Percentiles rank a stretch among this genome's conserved stretches.
phyloP scores from a whole-genome alignment of 2,329 filamentous ascomycete genomes.

The Phoma herbarum region DNA sequence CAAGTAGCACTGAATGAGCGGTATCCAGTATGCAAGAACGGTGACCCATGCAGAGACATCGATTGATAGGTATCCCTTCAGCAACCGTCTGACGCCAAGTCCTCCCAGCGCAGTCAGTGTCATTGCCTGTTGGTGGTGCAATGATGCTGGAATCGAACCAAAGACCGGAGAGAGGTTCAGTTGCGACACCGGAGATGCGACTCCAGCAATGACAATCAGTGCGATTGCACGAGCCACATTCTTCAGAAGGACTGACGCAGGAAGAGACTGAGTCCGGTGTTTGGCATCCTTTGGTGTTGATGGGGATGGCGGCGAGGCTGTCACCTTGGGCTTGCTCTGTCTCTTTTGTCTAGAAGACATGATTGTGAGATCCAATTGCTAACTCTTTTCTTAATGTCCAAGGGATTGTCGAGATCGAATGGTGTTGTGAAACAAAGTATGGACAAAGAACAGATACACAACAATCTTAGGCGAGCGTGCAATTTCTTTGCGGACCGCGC shows the following conservation, averaged over 20 bases:
- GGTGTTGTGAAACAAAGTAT: conserved; percentile 5
- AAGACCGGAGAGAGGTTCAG: conserved; percentile 86
- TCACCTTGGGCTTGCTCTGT: conserved; percentile 46
- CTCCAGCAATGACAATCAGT: conserved; percentile 66
- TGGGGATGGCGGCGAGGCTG: conserved; percentile 11
- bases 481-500: conserved; percentile 32
- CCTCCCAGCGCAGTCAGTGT: conserved; percentile 74
- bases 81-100: conserved; percentile 71
- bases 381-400: conserved; percentile 11
- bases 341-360: conserved; percentile 49
- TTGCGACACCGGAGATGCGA: conserved; percentile 75
- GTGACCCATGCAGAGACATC: conserved; percentile 67
- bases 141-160: conserved; percentile 78
- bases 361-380: conserved; percentile 12
- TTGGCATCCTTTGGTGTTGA: conserved; percentile 29
- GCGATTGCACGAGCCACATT: conserved; percentile 47
- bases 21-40: conserved; percentile 77
- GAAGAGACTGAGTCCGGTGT: conserved; percentile 33
- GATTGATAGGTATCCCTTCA: conserved; percentile 61
- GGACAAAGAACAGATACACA: conserved; percentile 30
- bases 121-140: conserved; percentile 74
- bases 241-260: conserved; percentile 37
- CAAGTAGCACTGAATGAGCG: conserved; percentile 75
- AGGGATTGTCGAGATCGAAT: background rate
- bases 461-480: conserved; percentile 23